Conservation (phyloP, 305 asterid species). For the Fraxinus ornus region DNA sequence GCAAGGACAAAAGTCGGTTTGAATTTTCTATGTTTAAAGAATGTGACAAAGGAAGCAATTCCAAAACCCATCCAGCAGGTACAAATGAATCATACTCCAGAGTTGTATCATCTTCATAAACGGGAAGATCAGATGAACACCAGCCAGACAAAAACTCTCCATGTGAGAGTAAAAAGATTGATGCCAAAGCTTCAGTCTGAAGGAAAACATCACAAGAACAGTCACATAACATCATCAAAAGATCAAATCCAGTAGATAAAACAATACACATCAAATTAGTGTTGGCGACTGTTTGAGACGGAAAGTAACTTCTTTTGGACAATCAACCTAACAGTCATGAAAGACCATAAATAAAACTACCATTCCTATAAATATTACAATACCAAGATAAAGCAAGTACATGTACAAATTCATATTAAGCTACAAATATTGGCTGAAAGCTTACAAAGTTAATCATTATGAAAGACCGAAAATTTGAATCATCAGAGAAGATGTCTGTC, state of each 20-base stretch:
- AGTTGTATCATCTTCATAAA: constrained; percentile 74
- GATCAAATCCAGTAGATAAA: constrained; percentile 14
- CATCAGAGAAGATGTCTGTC: constrained; percentile 90
- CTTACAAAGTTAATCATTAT: constrained; percentile 84
- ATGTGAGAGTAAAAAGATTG: constrained; percentile 66
- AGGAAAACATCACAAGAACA: constrained; percentile 31
- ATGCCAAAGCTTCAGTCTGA: constrained; percentile 86
- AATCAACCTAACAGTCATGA: constrained; percentile 8
- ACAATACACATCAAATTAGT: constrained; percentile 16
- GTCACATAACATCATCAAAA: constrained; percentile 22
- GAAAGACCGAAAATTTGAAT: constrained; percentile 86
- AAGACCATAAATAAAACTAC: constrained; percentile 6
- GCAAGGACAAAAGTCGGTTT: constrained; percentile 38
- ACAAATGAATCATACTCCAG: constrained; percentile 67
- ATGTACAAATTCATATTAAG: constrained; percentile 9
- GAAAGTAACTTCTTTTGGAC: not conserved
- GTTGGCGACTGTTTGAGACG: not conserved
- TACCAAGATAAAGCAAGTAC: constrained; percentile 11
- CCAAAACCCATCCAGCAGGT: constrained; percentile 43
- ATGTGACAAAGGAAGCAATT: constrained; percentile 23
- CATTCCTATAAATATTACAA: not conserved
- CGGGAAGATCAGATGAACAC: constrained; percentile 92
- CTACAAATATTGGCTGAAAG: constrained; percentile 12
- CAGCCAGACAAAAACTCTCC: constrained; percentile 86
- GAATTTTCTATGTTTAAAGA: constrained; percentile 19